Evolutionary conservation across 2,329 filamentous ascomycete genomes (phyloP).

Genomic region (Penicillium sp.): DNA sequence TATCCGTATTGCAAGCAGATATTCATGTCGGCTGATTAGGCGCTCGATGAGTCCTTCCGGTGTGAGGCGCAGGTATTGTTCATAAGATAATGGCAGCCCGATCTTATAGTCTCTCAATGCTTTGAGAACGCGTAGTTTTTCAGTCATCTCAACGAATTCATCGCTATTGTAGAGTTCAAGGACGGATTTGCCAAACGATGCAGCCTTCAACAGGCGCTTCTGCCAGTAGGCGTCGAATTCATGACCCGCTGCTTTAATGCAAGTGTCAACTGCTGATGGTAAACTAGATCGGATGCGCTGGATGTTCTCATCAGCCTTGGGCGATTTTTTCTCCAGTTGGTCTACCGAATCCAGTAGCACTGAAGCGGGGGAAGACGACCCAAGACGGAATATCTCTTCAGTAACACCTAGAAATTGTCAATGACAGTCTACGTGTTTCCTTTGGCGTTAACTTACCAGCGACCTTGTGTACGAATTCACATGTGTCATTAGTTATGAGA

Average conservation of each 20-base stretch:
- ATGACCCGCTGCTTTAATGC: constrained; percentile 83
- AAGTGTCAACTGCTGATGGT: constrained; percentile 86
- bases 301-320: constrained; percentile 95
- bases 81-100: constrained; percentile 80
- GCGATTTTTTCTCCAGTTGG: constrained; percentile 83
- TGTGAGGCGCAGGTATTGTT: constrained; percentile 84
- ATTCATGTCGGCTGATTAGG: constrained; percentile 80
- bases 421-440: background rate
- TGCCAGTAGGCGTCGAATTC: constrained; percentile 89
- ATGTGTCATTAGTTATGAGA: constrained; percentile 83
- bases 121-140: constrained; percentile 83
- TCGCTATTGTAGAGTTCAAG: constrained; percentile 96
- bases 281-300: constrained; percentile 81
- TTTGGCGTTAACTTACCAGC: constrained; percentile 43
- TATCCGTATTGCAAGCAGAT: constrained; percentile 78
- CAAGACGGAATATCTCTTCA: constrained; percentile 79
- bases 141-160: constrained; percentile 97
- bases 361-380: constrained; percentile 78
- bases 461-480: constrained; percentile 93
- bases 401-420: constrained; percentile 51
- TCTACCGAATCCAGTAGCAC: constrained; percentile 89
- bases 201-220: constrained; percentile 88
- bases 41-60: constrained; percentile 80
- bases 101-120: constrained; percentile 86
- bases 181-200: constrained; percentile 94